Conservation (phyloP, 106 monocot genomes). For the Acanthochlamys bracteata region DNA sequence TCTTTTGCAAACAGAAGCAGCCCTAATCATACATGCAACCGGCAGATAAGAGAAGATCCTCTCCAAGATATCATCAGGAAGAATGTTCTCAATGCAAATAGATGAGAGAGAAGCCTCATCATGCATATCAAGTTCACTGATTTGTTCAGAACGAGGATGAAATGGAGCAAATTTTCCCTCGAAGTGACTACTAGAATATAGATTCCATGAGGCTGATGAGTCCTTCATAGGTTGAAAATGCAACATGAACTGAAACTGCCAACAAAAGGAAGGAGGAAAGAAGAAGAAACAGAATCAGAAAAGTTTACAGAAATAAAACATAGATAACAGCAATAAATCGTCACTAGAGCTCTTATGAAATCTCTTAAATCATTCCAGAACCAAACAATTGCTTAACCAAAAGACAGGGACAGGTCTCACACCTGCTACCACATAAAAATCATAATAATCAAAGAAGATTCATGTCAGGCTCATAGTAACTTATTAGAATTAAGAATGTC, state of each 20-base stretch:
- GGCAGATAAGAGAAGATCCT: conserved; percentile 66
- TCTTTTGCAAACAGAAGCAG: conserved; percentile 66
- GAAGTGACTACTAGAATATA: conserved; percentile 19
- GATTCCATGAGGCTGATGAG: conserved; percentile 33
- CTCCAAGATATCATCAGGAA: conserved; percentile 85
- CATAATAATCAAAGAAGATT: too few relatives aligned
- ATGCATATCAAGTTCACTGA: conserved; percentile 2
- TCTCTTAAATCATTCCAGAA: too few relatives aligned
- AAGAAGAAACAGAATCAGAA: too few relatives aligned
- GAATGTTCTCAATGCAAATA: conserved; percentile 43
- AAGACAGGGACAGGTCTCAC: too few relatives aligned
- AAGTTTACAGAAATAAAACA: too few relatives aligned
- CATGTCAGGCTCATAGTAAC: too few relatives aligned
- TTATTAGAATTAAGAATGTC: too few relatives aligned
- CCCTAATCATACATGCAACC: conserved; percentile 50
- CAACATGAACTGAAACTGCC: background rate
- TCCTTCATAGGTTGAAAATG: conserved; percentile 22
- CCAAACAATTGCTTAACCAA: too few relatives aligned
- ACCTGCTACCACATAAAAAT: too few relatives aligned
- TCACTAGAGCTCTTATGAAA: too few relatives aligned
- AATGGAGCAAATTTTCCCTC: background rate
- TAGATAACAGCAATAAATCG: too few relatives aligned
- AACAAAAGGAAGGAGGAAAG: too few relatives aligned
- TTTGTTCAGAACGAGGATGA: conserved; percentile 15
- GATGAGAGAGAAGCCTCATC: background rate